phyloP scores from a whole-genome alignment of 768 basidiomycete species.

The Agrocybe chaxingu region DNA sequence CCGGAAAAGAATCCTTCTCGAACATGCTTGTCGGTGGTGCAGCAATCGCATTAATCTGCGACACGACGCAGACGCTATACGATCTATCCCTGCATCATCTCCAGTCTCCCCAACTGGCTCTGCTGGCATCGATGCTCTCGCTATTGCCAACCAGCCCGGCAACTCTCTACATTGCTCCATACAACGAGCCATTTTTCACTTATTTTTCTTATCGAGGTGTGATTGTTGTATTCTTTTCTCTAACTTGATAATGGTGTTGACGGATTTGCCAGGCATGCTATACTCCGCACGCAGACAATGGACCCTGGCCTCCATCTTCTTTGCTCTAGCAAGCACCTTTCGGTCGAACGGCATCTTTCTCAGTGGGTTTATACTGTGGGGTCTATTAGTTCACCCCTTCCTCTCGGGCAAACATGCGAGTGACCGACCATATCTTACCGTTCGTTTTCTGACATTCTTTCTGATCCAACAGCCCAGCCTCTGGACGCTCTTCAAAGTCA shows the following conservation, averaged over 20 bases:
- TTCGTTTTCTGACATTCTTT: conserved; percentile 1
- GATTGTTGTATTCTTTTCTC: conserved; percentile 11
- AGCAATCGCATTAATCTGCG: conserved; percentile 34
- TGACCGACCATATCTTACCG: conserved; percentile 2
- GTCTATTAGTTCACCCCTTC: conserved; percentile 53
- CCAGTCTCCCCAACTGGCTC: conserved; percentile 53
- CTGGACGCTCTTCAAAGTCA: conserved; percentile 29
- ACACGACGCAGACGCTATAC: conserved; percentile 48
- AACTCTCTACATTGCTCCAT: conserved; percentile 67
- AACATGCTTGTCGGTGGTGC: conserved; percentile 34
- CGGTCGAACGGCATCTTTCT: conserved; percentile 79
- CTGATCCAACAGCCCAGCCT: conserved; percentile 29
- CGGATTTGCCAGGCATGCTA: conserved; percentile 50
- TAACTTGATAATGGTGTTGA: not conserved
- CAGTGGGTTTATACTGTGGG: conserved; percentile 79
- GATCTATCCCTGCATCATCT: conserved; percentile 58
- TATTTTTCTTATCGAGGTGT: conserved; percentile 72
- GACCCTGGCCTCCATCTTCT: conserved; percentile 53
- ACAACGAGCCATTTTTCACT: conserved; percentile 86
- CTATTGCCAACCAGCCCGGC: conserved; percentile 80
- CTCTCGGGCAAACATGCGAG: conserved; percentile 35
- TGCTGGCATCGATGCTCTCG: conserved; percentile 62
- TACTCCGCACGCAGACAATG: conserved; percentile 48
- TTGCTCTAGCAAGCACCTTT: conserved; percentile 62
- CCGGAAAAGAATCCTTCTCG: not conserved